Evolutionary conservation across 805 yeast genomes (phyloP).

Genomic region (Cephaloascus fragrans): DNA sequence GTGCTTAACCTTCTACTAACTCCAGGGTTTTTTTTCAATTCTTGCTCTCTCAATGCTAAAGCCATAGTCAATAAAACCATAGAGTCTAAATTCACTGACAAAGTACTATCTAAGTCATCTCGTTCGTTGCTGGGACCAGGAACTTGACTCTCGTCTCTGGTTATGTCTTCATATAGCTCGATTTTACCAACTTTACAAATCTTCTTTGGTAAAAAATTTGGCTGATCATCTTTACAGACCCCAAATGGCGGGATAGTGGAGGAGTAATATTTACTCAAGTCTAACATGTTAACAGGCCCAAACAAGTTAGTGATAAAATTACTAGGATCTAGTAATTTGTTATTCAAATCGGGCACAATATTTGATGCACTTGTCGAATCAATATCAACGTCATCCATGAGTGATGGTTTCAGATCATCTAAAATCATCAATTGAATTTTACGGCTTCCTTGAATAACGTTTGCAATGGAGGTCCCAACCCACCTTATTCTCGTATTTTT

Average conservation of each 20-base stretch:
- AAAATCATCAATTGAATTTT: conserved; percentile 20
- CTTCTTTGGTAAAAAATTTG: conserved; percentile 5
- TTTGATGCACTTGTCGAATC: no score
- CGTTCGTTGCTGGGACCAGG: background rate
- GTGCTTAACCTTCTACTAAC: background rate
- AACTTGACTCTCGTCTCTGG: conserved; percentile 2
- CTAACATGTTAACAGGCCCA: conserved; percentile 3
- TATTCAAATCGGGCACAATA: conserved; percentile 3
- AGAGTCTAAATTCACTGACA: conserved; percentile 5
- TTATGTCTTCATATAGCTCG: conserved; percentile 4
- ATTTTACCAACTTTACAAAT: conserved; percentile 3
- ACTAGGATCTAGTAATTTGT: conserved; percentile 4
- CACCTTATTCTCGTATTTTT: conserved; percentile 23
- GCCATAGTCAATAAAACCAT: conserved; percentile 6
- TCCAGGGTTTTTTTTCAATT: conserved; percentile 5
- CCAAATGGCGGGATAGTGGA: conserved; percentile 7
- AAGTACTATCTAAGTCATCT: conserved; percentile 3
- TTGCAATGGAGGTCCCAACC: conserved; percentile 26
- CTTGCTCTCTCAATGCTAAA: conserved; percentile 7
- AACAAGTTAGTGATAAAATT: conserved; percentile 4
- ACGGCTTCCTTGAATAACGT: conserved; percentile 21
- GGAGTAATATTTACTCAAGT: conserved; percentile 4
- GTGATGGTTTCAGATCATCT: conserved; percentile 20
- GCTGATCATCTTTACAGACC: conserved; percentile 3
- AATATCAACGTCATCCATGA: conserved; percentile 12